phyloP scores from a whole-genome alignment of 2,329 filamentous ascomycete genomes.

The Aspergillus alliaceus region DNA sequence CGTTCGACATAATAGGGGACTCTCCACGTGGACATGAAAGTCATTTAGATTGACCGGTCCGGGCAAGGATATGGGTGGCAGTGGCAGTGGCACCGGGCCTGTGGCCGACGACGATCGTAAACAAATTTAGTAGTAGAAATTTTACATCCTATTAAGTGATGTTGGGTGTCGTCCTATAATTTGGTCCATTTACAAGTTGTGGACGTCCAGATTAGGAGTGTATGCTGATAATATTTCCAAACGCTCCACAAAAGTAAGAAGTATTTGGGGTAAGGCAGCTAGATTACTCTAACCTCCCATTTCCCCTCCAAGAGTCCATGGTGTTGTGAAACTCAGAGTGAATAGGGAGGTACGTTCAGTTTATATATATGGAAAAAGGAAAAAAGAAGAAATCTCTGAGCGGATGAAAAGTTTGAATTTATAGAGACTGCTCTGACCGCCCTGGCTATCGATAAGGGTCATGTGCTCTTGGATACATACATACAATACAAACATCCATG shows the following conservation, averaged over 20 bases:
- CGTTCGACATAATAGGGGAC: conserved; percentile 72
- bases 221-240: conserved; percentile 49
- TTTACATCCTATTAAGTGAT: conserved; percentile 37
- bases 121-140: conserved; percentile 55
- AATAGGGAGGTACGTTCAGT: conserved; percentile 47
- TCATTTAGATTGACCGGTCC: conserved; percentile 66
- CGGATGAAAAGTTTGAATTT: conserved; percentile 21
- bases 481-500: no score
- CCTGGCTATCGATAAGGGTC: conserved; percentile 39
- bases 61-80: conserved; percentile 65
- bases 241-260: conserved; percentile 42
- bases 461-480: conserved; percentile 13
- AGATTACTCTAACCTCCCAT: conserved; percentile 44
- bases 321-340: conserved; percentile 43
- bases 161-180: neutral
- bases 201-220: neutral
- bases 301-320: conserved; percentile 48
- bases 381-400: conserved; percentile 22
- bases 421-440: conserved; percentile 24
- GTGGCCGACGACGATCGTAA: conserved; percentile 56
- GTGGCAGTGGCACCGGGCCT: conserved; percentile 57
- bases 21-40: conserved; percentile 59
- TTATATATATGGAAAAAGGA: conserved; percentile 35
- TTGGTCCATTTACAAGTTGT: neutral
- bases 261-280: conserved; percentile 49